Percentiles rank a stretch among this genome's conserved stretches.
Conservation (phyloP, 257 asterid species). For the Coffea eugenioides region DNA sequence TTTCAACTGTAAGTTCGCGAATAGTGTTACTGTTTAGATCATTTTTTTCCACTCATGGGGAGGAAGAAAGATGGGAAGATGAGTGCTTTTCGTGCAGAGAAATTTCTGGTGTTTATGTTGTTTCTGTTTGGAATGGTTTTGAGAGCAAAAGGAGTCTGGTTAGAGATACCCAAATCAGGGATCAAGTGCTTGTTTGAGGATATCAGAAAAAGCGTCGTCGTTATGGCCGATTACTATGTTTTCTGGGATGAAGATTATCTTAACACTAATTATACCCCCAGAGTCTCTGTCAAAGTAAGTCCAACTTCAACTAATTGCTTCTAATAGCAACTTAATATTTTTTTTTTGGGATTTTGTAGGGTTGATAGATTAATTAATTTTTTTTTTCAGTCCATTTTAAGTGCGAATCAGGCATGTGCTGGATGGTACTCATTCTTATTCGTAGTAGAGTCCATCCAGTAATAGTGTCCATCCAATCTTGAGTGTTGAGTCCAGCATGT, state of each 20-base stretch:
- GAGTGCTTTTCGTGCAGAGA: slow-evolving; percentile 31
- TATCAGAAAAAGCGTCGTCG: slow-evolving; percentile 63
- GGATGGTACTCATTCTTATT: too few relatives aligned
- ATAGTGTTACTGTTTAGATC: too few relatives aligned
- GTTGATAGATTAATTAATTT: too few relatives aligned
- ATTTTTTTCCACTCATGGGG: not conserved
- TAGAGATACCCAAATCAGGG: slow-evolving; percentile 68
- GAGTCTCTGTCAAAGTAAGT: slow-evolving; percentile 66
- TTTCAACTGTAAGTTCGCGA: not conserved
- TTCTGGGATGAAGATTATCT: slow-evolving; percentile 47
- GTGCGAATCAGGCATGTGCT: too few relatives aligned
- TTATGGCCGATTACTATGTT: slow-evolving; percentile 67
- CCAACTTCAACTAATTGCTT: not conserved
- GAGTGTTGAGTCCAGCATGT: too few relatives aligned
- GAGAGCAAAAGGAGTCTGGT: slow-evolving; percentile 61
- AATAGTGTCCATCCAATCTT: too few relatives aligned
- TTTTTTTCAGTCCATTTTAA: too few relatives aligned
- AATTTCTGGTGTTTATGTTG: slow-evolving; percentile 21
- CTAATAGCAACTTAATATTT: not conserved
- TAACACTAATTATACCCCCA: slow-evolving; percentile 39
- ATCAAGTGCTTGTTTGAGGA: slow-evolving; percentile 81
- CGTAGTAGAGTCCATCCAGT: too few relatives aligned
- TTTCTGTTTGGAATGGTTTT: slow-evolving; percentile 38
- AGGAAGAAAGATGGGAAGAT: not conserved
- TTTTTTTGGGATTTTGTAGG: too few relatives aligned